Evolutionary conservation across 768 basidiomycete species (phyloP), one percentile per base, ranked within the genome.

Genomic region (Thelephora ganbajun): DNA sequence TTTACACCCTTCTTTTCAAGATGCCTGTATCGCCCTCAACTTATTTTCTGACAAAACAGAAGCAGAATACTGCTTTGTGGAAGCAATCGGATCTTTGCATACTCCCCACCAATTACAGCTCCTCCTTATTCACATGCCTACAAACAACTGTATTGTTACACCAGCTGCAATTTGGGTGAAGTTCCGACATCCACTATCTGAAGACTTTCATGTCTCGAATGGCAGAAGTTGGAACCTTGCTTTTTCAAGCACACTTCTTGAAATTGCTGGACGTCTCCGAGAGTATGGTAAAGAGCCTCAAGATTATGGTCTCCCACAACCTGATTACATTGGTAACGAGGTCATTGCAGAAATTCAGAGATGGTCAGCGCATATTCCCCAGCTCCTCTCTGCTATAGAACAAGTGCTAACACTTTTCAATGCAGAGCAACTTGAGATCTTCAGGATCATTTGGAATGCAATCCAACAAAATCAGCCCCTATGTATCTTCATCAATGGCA

Each of bases 81-180:
- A 72, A 44, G 68, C 64, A 1, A 49, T 70, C 1, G 43, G 54
- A 6, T 49, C 50, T 3, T 52, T 64, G 1, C 47, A 53, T 3
- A 66, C 68, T 0, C 70, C 68, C 0, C 44, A 49, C 2, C 67
- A 71, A 49, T 55, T 72, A 0, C 64, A 65, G 0, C 43, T 61
- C 22, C 61, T 71, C 2, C 67, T 71, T 53, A 59, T 63, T 16
- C 60, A 68, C 43, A 49, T 70, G 2, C 47, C 69, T 1, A 53
- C 64, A 33, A 63, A 71, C 35, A 59, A 64, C 33, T 60, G 58
- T 39, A 50, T 65, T 4, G 47, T 50, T 1, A 45, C 54, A 0
- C 60, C 56, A 16, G 33, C 59, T 6, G 30, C 51, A 12, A 50
- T 63, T 1, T 66, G 66, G 65, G 51, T 59, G 5, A 50, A 45